Percentiles rank a stretch among this genome's conserved stretches.
Conservation (phyloP, 176 grass and related monocot genomes). For the Paspalum notatum region DNA sequence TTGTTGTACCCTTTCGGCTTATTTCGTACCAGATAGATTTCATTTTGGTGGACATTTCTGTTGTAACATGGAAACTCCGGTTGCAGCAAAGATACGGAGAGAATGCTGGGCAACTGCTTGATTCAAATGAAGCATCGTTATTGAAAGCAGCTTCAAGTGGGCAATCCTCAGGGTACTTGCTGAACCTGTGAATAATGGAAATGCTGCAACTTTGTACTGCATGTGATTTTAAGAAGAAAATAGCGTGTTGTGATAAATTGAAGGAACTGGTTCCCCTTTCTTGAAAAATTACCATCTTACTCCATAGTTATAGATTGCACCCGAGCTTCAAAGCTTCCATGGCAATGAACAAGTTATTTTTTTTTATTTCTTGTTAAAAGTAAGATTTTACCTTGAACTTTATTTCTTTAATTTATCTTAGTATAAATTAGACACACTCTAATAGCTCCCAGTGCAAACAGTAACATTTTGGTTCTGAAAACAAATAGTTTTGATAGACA, state of each 20-base stretch:
- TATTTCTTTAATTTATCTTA: neutral
- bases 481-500: neutral
- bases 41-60: slow-evolving; percentile 18
- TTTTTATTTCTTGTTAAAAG: neutral
- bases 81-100: slow-evolving; percentile 88
- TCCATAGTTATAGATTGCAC: neutral
- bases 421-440: neutral
- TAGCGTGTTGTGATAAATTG: neutral
- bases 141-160: slow-evolving; percentile 87
- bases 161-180: slow-evolving; percentile 85
- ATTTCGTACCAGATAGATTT: neutral
- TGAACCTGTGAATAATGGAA: slow-evolving; percentile 36
- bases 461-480: neutral
- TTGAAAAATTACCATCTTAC: slow-evolving; percentile 14
- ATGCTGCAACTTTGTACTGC: slow-evolving; percentile 28
- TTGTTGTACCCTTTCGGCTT: slow-evolving; percentile 16
- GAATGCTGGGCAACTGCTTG: slow-evolving; percentile 79
- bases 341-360: neutral
- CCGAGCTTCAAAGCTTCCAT: neutral
- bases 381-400: neutral
- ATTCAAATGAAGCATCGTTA: slow-evolving; percentile 76
- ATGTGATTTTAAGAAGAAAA: slow-evolving; percentile 11
- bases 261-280: neutral
- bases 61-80: slow-evolving; percentile 38
- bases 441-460: neutral